These are phyloP conservation scores for Claviceps sp. DNA, from an alignment of 2,329 filamentous ascomycete genomes.

Conservation along the genomic window DNA sequence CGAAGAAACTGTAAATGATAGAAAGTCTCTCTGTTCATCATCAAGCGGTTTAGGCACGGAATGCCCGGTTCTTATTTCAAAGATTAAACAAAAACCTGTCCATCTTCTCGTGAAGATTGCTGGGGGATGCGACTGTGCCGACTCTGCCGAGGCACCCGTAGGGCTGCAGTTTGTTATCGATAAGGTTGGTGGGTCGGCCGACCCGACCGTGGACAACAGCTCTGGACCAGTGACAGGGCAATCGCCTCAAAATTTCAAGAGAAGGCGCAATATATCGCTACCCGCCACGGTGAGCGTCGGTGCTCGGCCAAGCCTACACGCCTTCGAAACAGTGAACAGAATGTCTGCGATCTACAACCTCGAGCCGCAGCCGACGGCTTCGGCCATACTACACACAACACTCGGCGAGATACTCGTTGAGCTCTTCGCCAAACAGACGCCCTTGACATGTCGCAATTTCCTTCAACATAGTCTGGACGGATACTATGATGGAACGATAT, in stretches of 20 bases:
- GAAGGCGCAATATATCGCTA: background rate
- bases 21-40: no score
- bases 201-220: no score
- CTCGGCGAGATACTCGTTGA: slow-evolving; percentile 81
- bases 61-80: no score
- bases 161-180: background rate
- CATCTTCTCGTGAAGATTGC: no score
- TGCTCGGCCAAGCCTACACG: background rate
- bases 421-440: slow-evolving; percentile 89
- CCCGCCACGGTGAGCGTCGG: background rate
- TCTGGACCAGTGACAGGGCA: no score
- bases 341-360: slow-evolving; percentile 93
- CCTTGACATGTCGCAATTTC: slow-evolving; percentile 87
- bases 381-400: slow-evolving; percentile 81
- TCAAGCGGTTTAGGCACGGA: no score
- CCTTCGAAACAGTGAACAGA: background rate
- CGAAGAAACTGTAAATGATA: no score
- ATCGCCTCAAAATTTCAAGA: background rate
- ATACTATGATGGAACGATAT: slow-evolving; percentile 88
- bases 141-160: no score
- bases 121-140: no score
- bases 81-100: no score
- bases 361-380: slow-evolving; percentile 87
- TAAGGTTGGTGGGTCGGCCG: background rate
- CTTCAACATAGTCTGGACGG: slow-evolving; percentile 88